Percentiles rank a stretch among this genome's conserved stretches.
These are phyloP conservation scores for Tilletia caries DNA, from an alignment of 1,284 basidiomycete genomes.

Conservation along the genomic window DNA sequence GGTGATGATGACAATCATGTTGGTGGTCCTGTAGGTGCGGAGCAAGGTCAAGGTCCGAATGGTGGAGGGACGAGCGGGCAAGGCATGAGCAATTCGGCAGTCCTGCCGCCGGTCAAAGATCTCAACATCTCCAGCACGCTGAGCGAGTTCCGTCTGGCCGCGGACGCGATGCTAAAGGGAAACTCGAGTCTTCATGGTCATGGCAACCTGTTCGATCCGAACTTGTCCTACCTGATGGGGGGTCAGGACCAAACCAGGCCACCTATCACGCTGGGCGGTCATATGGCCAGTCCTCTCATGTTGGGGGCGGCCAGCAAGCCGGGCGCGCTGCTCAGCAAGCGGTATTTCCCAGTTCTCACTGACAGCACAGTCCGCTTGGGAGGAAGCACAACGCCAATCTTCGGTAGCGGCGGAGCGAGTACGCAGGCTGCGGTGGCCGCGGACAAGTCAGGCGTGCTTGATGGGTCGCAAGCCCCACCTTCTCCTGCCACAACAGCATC, in stretches of 20 bases:
- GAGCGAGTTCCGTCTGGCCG: conserved; percentile 23
- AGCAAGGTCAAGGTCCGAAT: neutral
- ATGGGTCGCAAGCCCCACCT: neutral
- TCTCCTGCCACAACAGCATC: neutral
- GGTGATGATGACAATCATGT: neutral
- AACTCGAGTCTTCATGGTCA: conserved; percentile 7
- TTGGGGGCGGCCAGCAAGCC: conserved; percentile 25
- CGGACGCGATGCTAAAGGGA: conserved; percentile 7
- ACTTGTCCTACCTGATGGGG: neutral
- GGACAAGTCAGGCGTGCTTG: neutral
- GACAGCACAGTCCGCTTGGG: conserved; percentile 79
- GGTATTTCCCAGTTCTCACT: conserved; percentile 69
- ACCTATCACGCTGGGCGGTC: conserved; percentile 26
- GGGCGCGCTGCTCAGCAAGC: conserved; percentile 26
- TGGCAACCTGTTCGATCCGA: conserved; percentile 11
- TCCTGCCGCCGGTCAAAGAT: conserved; percentile 16
- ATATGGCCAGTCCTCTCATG: conserved; percentile 28
- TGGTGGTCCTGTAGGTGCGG: neutral
- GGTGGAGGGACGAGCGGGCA: neutral
- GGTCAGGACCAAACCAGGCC: neutral
- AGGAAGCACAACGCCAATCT: conserved; percentile 61
- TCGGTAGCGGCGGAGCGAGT: conserved; percentile 11
- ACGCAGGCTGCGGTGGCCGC: neutral
- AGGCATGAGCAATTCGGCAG: conserved; percentile 1
- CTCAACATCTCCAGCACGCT: conserved; percentile 36